These are phyloP conservation scores for Didymella segeticola DNA, from an alignment of 2,329 filamentous ascomycete species.

Conservation along the genomic window DNA sequence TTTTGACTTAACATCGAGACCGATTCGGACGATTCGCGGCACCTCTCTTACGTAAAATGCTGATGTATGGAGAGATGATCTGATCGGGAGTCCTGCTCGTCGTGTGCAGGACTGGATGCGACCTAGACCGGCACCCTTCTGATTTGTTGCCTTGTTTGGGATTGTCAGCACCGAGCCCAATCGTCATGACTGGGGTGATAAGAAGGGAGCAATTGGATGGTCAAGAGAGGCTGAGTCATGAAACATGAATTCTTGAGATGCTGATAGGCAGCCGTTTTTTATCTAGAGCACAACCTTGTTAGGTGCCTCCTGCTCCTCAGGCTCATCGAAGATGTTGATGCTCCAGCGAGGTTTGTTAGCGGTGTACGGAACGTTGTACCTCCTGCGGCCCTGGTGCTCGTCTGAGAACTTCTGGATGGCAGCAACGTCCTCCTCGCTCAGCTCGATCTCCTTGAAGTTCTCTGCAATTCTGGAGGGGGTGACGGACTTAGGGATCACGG, in stretches of 20 bases:
- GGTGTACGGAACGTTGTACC: slow-evolving; percentile 46
- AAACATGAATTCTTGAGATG: neutral
- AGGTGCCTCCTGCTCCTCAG: slow-evolving; percentile 39
- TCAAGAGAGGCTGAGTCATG: neutral
- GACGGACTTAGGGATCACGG: slow-evolving; percentile 41
- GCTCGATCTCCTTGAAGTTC: slow-evolving; percentile 41
- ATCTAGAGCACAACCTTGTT: slow-evolving; percentile 27
- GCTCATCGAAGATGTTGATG: slow-evolving; percentile 38
- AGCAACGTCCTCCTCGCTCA: slow-evolving; percentile 31
- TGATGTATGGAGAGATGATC: neutral
- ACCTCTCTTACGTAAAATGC: neutral
- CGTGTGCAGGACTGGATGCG: neutral
- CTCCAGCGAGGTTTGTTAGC: slow-evolving; percentile 51
- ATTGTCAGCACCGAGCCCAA: neutral
- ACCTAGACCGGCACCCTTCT: neutral
- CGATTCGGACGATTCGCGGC: neutral
- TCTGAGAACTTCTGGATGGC: slow-evolving; percentile 60
- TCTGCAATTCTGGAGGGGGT: slow-evolving; percentile 35
- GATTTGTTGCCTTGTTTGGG: neutral
- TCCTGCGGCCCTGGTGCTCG: slow-evolving; percentile 34
- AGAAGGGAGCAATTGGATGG: neutral
- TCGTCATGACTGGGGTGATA: neutral
- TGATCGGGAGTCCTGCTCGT: neutral
- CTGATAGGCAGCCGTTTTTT: neutral
- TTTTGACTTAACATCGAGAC: neutral